Base-by-base conservation (phyloP, 2,329 filamentous ascomycete genomes). In the Cladosporium sp. region DNA sequence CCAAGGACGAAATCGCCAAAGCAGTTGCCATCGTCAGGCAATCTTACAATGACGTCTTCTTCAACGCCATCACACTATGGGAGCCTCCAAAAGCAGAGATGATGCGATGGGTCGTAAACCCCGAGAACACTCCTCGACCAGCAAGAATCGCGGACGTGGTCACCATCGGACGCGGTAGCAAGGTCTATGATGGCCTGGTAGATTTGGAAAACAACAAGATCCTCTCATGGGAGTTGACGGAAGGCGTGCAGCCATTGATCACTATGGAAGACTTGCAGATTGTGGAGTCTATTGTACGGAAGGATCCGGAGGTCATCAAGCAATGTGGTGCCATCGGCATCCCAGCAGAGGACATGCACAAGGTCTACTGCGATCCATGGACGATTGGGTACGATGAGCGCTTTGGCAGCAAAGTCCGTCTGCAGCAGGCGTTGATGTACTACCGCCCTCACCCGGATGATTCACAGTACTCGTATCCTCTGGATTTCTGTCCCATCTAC, bases 311-410 rank as follows among this genome's bases (percentile, higher is more conserved):
- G 61, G 89, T 96, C 54, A 93, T 96, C 58, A 89, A 96, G 70
- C 90, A 96, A 69, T 96, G 91, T 63, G 80, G 80, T 6, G 80
- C 96, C 53, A 80, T 89, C 53, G 91, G 91, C 1, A 88, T 96
- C 54, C 81, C 88, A 11, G 78, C 78, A 51, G 79, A 87, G 58
- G 88, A 95, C 54, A 96, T 96, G 91, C 75, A 93, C 75, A 96
- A 96, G 71, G 88, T 96, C 42, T 96, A 95, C 74, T 95, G 90
- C 69, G 91, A 96, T 66, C 89, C 82, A 79, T 96, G 91, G 91
- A 95, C 91, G 1, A 95, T 96, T 68, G 91, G 91, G 43, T 95
- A 89, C 65, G 91, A 96, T 61, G 88, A 95, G 72, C 85, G 91
- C 39, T 93, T 90, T 62, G 91, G 90, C 55, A 92, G 73, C 66